These are phyloP conservation scores for Diaporthe vaccinii DNA, from an alignment of 2,329 filamentous ascomycete species.

Conservation along the genomic window DNA sequence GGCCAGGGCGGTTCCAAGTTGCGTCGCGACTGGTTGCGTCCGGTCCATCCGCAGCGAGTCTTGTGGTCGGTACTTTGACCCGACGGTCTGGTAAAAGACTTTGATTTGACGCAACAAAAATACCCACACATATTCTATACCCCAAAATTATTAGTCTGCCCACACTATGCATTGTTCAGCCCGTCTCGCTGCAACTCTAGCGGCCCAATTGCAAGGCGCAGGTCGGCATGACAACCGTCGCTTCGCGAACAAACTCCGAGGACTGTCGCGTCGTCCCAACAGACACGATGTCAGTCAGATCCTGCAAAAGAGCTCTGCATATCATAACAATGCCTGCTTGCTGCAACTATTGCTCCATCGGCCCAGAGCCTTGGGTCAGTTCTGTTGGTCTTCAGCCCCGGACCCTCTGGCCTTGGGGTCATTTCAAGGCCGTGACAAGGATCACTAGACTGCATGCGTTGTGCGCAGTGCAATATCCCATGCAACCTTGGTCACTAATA, in stretches of 20 bases:
- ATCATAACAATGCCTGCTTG: neutral
- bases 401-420: neutral
- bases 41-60: neutral
- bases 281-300: neutral
- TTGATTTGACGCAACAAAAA: neutral
- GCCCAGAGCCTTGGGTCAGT: slow-evolving; percentile 1
- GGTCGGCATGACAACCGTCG: neutral
- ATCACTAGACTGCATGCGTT: neutral
- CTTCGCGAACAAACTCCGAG: slow-evolving; percentile 1
- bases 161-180: neutral
- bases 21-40: neutral
- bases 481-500: neutral
- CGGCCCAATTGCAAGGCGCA: neutral
- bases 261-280: neutral
- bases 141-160: neutral
- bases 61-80: neutral
- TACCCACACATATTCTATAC: neutral
- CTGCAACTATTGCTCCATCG: neutral
- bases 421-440: neutral
- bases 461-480: neutral
- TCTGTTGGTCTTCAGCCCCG: neutral
- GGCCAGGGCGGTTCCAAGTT: neutral
- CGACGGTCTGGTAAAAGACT: neutral
- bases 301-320: slow-evolving; percentile 18
- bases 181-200: neutral